phyloP scores from a whole-genome alignment of 371 early-diverging fungal species.

The Neoconidiobolus thromboides region DNA sequence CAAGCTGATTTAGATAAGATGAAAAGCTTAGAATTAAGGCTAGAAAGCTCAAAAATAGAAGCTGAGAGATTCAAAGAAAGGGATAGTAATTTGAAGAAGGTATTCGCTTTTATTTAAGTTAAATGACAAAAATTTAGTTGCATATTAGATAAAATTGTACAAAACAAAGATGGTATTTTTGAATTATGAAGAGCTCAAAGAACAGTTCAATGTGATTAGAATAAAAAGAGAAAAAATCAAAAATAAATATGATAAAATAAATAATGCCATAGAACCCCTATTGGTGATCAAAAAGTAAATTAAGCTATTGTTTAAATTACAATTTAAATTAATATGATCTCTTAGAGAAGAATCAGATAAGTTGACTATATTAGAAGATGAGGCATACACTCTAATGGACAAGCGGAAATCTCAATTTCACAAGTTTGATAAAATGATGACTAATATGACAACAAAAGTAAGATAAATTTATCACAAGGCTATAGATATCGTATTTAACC shows the following conservation, averaged over 20 bases:
- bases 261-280: neutral
- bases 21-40: too few species aligned
- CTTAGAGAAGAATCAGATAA: conserved; percentile 30
- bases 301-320: neutral
- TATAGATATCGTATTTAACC: too few species aligned
- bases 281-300: neutral
- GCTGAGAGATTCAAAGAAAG: conserved; percentile 50
- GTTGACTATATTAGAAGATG: neutral
- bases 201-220: neutral
- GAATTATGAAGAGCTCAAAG: neutral
- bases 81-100: conserved; percentile 13
- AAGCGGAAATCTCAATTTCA: neutral
- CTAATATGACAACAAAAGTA: neutral
- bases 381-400: neutral
- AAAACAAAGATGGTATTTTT: neutral
- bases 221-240: neutral
- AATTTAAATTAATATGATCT: conserved; percentile 5
- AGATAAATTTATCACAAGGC: too few species aligned
- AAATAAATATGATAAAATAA: neutral
- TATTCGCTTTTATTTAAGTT: too few species aligned
- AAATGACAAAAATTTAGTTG: neutral
- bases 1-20: too few species aligned
- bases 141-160: neutral
- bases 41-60: conserved; percentile 38
- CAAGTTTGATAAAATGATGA: neutral